Conservation (phyloP, 2,329 filamentous ascomycete species). For the Arachnomyces sp. region DNA sequence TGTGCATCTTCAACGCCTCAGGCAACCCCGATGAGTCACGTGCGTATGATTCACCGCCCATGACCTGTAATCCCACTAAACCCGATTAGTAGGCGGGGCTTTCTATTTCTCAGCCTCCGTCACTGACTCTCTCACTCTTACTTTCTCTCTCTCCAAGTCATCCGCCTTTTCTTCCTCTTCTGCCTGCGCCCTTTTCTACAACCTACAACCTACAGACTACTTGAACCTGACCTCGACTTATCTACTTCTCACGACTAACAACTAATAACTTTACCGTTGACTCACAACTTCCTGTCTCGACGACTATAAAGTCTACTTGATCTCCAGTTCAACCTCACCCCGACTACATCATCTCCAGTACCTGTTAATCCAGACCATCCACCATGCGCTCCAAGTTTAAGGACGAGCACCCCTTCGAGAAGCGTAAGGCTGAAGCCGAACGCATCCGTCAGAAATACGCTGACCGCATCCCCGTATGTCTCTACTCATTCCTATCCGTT, state of each 20-base stretch:
- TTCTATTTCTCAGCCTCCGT: no score
- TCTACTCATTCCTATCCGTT: slow-evolving; percentile 8
- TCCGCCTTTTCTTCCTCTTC: slow-evolving; percentile 10
- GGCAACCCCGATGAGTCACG: neutral
- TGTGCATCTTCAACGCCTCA: no score
- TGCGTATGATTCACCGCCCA: slow-evolving; percentile 18
- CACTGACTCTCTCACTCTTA: no score
- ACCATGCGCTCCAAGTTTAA: slow-evolving; percentile 99
- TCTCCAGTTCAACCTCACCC: slow-evolving; percentile 9
- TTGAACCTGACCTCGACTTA: slow-evolving; percentile 15
- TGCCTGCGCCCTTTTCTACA: slow-evolving; percentile 3
- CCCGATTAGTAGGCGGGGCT: no score
- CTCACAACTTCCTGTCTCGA: slow-evolving; percentile 11
- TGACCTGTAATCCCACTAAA: slow-evolving; percentile 10
- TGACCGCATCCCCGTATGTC: slow-evolving; percentile 88
- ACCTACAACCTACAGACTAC: slow-evolving; percentile 8
- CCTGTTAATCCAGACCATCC: slow-evolving; percentile 30
- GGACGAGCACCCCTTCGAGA: slow-evolving; percentile 99
- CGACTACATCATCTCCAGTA: slow-evolving; percentile 14
- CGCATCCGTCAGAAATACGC: slow-evolving; percentile 98
- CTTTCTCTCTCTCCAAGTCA: slow-evolving; percentile 10
- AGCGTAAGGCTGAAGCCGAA: slow-evolving; percentile 99
- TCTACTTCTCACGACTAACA: slow-evolving; percentile 19
- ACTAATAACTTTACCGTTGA: no score
- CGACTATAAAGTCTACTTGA: slow-evolving; percentile 6